Base-by-base conservation (phyloP, 768 basidiomycete genomes). In the Pulveroboletus sp. region DNA sequence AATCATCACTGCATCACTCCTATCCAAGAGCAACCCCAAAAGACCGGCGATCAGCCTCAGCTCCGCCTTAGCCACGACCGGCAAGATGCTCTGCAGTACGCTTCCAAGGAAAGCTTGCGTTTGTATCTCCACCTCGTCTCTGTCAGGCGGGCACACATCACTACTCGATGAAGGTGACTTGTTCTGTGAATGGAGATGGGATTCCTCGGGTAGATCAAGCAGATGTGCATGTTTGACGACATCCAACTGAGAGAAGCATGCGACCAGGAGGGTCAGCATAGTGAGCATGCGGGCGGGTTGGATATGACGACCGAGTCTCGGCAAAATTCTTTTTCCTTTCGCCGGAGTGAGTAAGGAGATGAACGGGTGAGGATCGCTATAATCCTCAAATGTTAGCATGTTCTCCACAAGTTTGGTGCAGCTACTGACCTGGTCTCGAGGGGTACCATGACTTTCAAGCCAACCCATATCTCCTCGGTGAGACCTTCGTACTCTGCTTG, bases 351-450 rank as follows among this genome's bases (percentile, higher is more conserved):
- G 78, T 29, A 99, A 76, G 3, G 94, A 93, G 57, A 99, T 84
- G 72, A 99, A 97, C 2, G 96, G 96, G 71, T 99, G 96, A 3
- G 95, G 95, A 54, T 88, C 78, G 65, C 94, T 94, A 47, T 34
- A 41, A 7, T 26, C 35, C 29, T n/a, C 43, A 35, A 43, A 23
- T 2, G 23, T 52, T 8, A 61, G 44, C 26, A 42, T 22, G 16
- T 5, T 22, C 39, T 19, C 13, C 6, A 45, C 23, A 2, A 29
- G 17, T 27, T 19, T 26, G 14, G 12, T 6, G 17, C 0, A 34
- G 24, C 34, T 1, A 54, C 73, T 32, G 54, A 92, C 93, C 93
- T 93, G n/a, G 89, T 87, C 63, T 93, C 93, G 16, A 98, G 78
- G 34, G 93, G 92, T 5, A 89, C 84, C 75, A 89, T 85, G n/a